Base-by-base conservation (phyloP, 495 filamentous ascomycete species). In the Lasiosphaeria hispida region DNA sequence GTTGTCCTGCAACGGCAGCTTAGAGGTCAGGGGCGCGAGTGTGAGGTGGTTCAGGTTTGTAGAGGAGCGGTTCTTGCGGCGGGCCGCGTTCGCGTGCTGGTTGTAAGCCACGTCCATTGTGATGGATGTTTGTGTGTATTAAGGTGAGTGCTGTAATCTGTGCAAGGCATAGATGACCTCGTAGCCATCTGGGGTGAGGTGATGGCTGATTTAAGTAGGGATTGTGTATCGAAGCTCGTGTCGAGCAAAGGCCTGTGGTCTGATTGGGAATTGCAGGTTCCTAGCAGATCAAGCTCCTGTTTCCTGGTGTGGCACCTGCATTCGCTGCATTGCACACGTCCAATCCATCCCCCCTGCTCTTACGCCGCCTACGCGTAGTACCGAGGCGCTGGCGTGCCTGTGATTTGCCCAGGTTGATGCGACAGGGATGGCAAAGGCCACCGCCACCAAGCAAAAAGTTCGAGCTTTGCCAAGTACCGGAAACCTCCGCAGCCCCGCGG, bases 11-110 rank as follows among this genome's bases (percentile, higher is more conserved):
- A 86, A 75, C 50, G 86, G 85, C 57, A 87, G 82, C 68, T 78
- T 81, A 48, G 85, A 81, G 13, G 85, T 87, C 15, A 90, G 75
- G 55, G 87, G 86, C 34, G 85, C 81, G 48, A 89, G 78, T 19
- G 84, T 84, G 60, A 81, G 72, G 60, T 81, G 76, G 51, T 78
- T 75, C 55, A 79, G 64, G 65, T 76, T 77, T 17, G 69, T 75
- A 48, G 70, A 65, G 7, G 78, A 80, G 38, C 75, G 72, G 49
- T 70, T 75, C 65, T 80, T 74, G 41, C 76, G 72, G 52, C 77
- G 69, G 19, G 74, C 68, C 42, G 75, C 71, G 60, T 72, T 72
- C 51, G 77, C 70, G 63, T 80, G 77, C 38, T 80, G 78, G 52
- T 80, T 80, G 64, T 80, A 80, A 37, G 79, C 78, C 48, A 75